These are phyloP conservation scores for Paramecium biaurelia DNA, from an alignment of 73 alveolate genomes.

Conservation along the genomic window DNA sequence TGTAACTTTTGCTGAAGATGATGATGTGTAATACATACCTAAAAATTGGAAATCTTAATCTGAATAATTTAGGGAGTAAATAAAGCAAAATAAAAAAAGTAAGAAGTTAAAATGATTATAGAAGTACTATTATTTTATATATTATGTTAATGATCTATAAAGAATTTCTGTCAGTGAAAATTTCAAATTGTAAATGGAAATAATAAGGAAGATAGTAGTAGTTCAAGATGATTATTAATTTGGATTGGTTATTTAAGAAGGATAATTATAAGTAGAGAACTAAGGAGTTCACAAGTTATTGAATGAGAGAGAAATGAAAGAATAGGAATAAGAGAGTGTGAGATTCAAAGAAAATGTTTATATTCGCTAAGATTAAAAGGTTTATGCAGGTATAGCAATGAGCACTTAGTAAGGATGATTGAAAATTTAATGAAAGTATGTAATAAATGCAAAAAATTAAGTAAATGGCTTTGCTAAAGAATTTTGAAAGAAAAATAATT, in stretches of 20 bases:
- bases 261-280: conserved; percentile 91
- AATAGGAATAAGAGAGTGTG: conserved; percentile 92
- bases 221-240: conserved; percentile 95
- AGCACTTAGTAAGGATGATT: neutral
- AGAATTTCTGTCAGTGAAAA: neutral
- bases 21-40: conserved; percentile 27
- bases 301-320: conserved; percentile 91
- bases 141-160: neutral
- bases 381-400: neutral
- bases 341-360: conserved; percentile 1
- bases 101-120: neutral
- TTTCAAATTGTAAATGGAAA: conserved; percentile 26
- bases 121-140: neutral
- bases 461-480: neutral
- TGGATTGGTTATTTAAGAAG: conserved; percentile 84
- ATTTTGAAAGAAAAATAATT: conserved; percentile 20
- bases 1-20: conserved; percentile 34
- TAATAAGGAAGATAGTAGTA: conserved; percentile 85
- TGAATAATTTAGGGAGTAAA: neutral
- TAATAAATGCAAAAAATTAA: conserved; percentile 7
- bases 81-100: neutral
- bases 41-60: conserved; percentile 12
- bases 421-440: neutral
- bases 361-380: neutral
- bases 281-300: conserved; percentile 91